phyloP scores from a whole-genome alignment of 805 yeast species.

The Cyberlindnera petersonii region DNA sequence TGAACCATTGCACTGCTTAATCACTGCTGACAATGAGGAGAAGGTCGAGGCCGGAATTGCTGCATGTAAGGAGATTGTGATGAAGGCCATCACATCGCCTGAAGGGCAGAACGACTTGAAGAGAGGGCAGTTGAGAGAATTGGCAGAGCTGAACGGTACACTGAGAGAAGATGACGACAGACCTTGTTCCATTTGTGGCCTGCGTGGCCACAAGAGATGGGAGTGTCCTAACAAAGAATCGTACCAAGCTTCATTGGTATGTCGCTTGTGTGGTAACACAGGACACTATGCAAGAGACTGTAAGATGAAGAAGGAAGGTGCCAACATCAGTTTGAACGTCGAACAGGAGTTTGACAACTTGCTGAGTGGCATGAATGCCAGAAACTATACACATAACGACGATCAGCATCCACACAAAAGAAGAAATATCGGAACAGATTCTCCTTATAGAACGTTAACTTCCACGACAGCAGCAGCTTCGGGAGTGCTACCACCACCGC shows the following conservation, averaged over 20 bases:
- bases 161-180: conserved; percentile 72
- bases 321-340: conserved; percentile 24
- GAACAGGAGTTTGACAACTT: conserved; percentile 49
- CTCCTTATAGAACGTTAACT: conserved; percentile 4
- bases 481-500: conserved; percentile 31
- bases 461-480: no score
- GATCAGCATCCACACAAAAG: conserved; percentile 13
- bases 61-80: conserved; percentile 69
- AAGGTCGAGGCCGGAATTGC: conserved; percentile 72
- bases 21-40: conserved; percentile 77
- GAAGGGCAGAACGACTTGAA: conserved; percentile 91
- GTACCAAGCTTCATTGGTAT: conserved; percentile 55
- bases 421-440: conserved; percentile 13
- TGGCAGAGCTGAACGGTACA: conserved; percentile 94
- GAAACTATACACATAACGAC: conserved; percentile 8
- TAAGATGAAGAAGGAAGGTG: conserved; percentile 27
- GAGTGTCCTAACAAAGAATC: conserved; percentile 58
- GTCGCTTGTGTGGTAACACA: conserved; percentile 71
- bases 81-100: conserved; percentile 83
- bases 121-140: conserved; percentile 83
- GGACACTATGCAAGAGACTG: conserved; percentile 94
- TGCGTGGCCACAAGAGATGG: conserved; percentile 58
- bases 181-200: conserved; percentile 62
- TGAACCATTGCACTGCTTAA: conserved; percentile 86
- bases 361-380: conserved; percentile 45